Percentiles rank a stretch among this genome's conserved stretches.
These are phyloP conservation scores for Nephelium lappaceum DNA, from an alignment of 345 rosid genomes.

Conservation along the genomic window DNA sequence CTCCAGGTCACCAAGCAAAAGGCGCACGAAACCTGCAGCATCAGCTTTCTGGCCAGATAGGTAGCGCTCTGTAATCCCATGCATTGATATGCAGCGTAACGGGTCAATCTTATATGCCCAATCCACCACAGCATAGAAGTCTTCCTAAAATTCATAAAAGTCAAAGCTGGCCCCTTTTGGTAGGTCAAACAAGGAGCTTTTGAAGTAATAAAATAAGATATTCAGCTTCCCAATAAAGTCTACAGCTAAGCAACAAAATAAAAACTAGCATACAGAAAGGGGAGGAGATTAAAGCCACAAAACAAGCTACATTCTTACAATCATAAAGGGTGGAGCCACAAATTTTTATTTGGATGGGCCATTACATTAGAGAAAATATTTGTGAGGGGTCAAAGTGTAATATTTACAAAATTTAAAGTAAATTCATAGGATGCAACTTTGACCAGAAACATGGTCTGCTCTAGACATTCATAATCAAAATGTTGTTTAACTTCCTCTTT, in stretches of 20 bases:
- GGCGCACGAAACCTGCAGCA: slow-evolving; percentile 99
- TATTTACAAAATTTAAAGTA: background rate
- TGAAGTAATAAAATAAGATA: slow-evolving; percentile 6
- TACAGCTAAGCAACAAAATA: background rate
- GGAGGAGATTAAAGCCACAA: background rate
- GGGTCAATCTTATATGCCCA: slow-evolving; percentile 99
- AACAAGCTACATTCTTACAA: background rate
- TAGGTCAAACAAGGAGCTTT: slow-evolving; percentile 14
- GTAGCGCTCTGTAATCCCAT: slow-evolving; percentile 95
- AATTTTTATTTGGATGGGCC: background rate
- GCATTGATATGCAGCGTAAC: slow-evolving; percentile 97
- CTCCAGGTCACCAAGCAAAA: slow-evolving; percentile 94
- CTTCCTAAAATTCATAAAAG: slow-evolving; percentile 67
- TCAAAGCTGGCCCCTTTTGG: slow-evolving; percentile 18
- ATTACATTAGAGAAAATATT: background rate
- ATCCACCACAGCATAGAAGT: slow-evolving; percentile 97
- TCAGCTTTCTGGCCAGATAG: slow-evolving; percentile 99
- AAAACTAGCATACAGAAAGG: background rate
- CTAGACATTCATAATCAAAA: background rate
- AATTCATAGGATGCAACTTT: background rate
- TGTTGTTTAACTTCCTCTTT: background rate
- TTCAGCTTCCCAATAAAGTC: background rate
- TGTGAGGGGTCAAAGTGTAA: background rate
- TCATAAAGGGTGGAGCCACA: background rate
- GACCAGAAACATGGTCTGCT: background rate